Percentiles rank a stretch among this genome's conserved stretches.
Conservation (phyloP, 2,329 filamentous ascomycete genomes). For the Beauveria bassiana region DNA sequence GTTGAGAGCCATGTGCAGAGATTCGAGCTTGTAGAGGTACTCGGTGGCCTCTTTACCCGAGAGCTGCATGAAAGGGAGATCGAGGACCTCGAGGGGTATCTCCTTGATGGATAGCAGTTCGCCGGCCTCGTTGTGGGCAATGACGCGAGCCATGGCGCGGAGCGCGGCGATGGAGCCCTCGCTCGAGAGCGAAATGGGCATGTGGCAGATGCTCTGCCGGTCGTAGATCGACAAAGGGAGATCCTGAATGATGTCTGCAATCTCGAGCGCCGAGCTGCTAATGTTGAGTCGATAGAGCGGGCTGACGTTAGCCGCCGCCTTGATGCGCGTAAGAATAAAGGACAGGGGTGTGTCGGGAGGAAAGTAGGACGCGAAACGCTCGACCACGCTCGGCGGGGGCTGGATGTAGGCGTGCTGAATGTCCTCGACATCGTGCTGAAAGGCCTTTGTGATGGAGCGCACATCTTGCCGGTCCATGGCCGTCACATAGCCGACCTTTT, state of each 20-base stretch:
- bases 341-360: slow-evolving; percentile 72
- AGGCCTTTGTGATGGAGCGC: slow-evolving; percentile 50
- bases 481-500: slow-evolving; percentile 65
- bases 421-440: slow-evolving; percentile 55
- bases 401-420: slow-evolving; percentile 66
- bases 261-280: slow-evolving; percentile 47
- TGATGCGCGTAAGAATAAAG: slow-evolving; percentile 70
- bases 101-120: slow-evolving; percentile 62
- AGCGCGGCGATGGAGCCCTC: slow-evolving; percentile 41
- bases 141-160: slow-evolving; percentile 57
- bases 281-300: slow-evolving; percentile 61
- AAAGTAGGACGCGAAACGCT: slow-evolving; percentile 75
- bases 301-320: slow-evolving; percentile 58
- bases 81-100: slow-evolving; percentile 67
- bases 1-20: slow-evolving; percentile 73
- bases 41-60: slow-evolving; percentile 30
- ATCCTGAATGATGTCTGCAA: slow-evolving; percentile 69
- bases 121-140: slow-evolving; percentile 60
- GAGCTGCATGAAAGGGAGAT: slow-evolving; percentile 43
- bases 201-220: slow-evolving; percentile 64
- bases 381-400: slow-evolving; percentile 62
- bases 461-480: slow-evolving; percentile 68
- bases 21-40: slow-evolving; percentile 64
- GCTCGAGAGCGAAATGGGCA: slow-evolving; percentile 57
- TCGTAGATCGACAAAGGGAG: slow-evolving; percentile 65